Evolutionary conservation across 2,329 filamentous ascomycete species (phyloP).

Genomic region (Cladosporium sp.): DNA sequence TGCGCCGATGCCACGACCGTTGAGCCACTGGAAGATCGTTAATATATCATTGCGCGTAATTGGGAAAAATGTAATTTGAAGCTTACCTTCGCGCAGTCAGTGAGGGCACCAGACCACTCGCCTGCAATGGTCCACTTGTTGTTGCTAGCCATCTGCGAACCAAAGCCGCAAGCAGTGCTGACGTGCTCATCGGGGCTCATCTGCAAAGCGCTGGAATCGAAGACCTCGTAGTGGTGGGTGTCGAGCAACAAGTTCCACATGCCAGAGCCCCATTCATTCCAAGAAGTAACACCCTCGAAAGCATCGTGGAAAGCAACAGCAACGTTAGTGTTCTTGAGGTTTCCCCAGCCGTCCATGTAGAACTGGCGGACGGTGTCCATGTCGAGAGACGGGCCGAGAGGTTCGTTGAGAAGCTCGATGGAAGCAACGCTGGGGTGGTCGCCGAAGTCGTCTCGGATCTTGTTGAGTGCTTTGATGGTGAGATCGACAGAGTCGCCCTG

Average conservation of each 20-base stretch:
- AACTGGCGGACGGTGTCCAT: conserved; percentile 48
- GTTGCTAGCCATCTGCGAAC: conserved; percentile 34
- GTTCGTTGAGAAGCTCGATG: conserved; percentile 48
- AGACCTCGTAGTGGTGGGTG: conserved; percentile 66
- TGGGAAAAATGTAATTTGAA: too few species aligned
- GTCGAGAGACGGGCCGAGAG: conserved; percentile 43
- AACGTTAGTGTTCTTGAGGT: conserved; percentile 26
- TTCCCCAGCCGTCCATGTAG: conserved; percentile 52
- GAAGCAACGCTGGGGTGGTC: conserved; percentile 43
- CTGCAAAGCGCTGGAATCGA: conserved; percentile 43
- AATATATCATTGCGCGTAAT: conserved; percentile 37
- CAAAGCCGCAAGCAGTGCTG: conserved; percentile 51
- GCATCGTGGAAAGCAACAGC: conserved; percentile 56
- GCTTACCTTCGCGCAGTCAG: conserved; percentile 50
- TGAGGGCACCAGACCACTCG: conserved; percentile 46
- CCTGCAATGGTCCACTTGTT: conserved; percentile 45
- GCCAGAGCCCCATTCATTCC: conserved; percentile 57
- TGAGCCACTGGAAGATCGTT: conserved; percentile 54
- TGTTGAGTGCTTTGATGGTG: conserved; percentile 54
- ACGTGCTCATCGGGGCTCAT: conserved; percentile 45
- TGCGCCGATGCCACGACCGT: conserved; percentile 55
- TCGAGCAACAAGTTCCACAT: conserved; percentile 46
- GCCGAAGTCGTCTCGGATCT: conserved; percentile 41
- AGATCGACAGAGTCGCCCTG: conserved; percentile 45
- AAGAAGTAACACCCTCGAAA: conserved; percentile 51